phyloP scores from a whole-genome alignment of 805 yeast species.

The Barnettozyma pratensis region DNA sequence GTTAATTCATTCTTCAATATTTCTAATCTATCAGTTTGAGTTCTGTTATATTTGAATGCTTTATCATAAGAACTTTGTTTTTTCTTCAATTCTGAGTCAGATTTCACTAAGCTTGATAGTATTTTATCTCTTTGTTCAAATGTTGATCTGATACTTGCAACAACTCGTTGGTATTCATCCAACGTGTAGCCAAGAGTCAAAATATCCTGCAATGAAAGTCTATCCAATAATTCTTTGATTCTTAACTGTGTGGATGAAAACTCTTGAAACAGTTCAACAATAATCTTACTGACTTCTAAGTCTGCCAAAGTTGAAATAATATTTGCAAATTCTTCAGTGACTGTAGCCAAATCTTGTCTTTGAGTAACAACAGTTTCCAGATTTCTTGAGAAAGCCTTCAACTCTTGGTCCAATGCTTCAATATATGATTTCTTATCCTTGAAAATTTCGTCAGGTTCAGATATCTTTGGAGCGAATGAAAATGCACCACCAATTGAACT shows the following conservation, averaged over 20 bases:
- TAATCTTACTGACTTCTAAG: slow-evolving; percentile 65
- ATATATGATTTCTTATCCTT: slow-evolving; percentile 61
- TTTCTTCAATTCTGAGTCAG: slow-evolving; percentile 45
- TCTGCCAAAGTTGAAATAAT: slow-evolving; percentile 58
- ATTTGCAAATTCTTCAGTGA: slow-evolving; percentile 62
- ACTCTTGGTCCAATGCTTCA: slow-evolving; percentile 67
- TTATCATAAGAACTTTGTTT: slow-evolving; percentile 43
- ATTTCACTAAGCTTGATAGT: slow-evolving; percentile 39
- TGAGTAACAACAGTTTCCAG: slow-evolving; percentile 71
- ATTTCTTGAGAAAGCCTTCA: slow-evolving; percentile 62
- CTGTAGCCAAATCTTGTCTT: slow-evolving; percentile 63
- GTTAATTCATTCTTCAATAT: slow-evolving; percentile 55
- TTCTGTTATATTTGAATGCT: slow-evolving; percentile 38
- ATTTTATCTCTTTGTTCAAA: slow-evolving; percentile 69
- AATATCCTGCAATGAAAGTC: slow-evolving; percentile 80
- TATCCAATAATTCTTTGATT: slow-evolving; percentile 66
- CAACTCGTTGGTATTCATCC: slow-evolving; percentile 78
- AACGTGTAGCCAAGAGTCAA: slow-evolving; percentile 80
- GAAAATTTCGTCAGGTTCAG: slow-evolving; percentile 78
- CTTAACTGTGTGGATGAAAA: slow-evolving; percentile 70
- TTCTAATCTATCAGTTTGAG: slow-evolving; percentile 60
- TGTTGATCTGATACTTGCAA: slow-evolving; percentile 68
- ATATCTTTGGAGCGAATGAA: slow-evolving; percentile 59
- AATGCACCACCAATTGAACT: slow-evolving; percentile 63
- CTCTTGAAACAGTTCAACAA: slow-evolving; percentile 58